These are phyloP conservation scores for Trametes punicea DNA, from an alignment of 768 basidiomycete species.

Conservation along the genomic window DNA sequence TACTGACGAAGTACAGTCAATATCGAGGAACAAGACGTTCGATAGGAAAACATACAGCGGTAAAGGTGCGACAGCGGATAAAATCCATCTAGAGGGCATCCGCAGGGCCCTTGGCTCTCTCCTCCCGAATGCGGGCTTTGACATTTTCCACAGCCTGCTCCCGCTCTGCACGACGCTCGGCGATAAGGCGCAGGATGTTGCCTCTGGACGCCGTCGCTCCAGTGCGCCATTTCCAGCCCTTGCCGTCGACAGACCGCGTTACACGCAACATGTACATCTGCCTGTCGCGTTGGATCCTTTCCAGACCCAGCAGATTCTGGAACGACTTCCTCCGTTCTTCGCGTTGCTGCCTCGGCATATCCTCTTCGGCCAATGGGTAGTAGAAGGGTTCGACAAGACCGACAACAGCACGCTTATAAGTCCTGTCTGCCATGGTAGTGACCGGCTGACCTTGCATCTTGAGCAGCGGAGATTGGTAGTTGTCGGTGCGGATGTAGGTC, in stretches of 20 bases:
- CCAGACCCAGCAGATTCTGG: slow-evolving; percentile 50
- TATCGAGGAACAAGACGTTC: background rate
- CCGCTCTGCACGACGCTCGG: slow-evolving; percentile 42
- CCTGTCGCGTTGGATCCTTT: slow-evolving; percentile 21
- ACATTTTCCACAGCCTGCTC: slow-evolving; percentile 39
- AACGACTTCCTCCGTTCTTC: slow-evolving; percentile 57
- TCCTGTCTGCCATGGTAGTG: slow-evolving; percentile 35
- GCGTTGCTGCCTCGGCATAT: slow-evolving; percentile 62
- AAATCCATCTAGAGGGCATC: background rate
- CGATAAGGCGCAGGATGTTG: slow-evolving; percentile 50
- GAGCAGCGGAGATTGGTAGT: slow-evolving; percentile 62
- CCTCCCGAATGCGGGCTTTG: slow-evolving; percentile 30
- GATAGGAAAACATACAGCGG: background rate
- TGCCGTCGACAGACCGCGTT: background rate
- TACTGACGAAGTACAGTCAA: background rate
- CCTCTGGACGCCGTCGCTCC: slow-evolving; percentile 38
- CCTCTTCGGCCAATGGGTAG: slow-evolving; percentile 79
- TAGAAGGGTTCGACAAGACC: slow-evolving; percentile 93
- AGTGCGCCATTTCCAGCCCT: slow-evolving; percentile 39
- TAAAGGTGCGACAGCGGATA: background rate
- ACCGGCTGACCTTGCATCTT: slow-evolving; percentile 22
- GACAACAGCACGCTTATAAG: slow-evolving; percentile 90
- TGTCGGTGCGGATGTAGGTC: slow-evolving; percentile 95
- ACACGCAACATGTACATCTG: slow-evolving; percentile 31
- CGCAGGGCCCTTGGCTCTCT: slow-evolving; percentile 12